A percentile compares a stretch with the other conserved stretches of the same genome.
These are phyloP conservation scores for Penicillium ucsense DNA, from an alignment of 495 filamentous ascomycete genomes.

Conservation along the genomic window DNA sequence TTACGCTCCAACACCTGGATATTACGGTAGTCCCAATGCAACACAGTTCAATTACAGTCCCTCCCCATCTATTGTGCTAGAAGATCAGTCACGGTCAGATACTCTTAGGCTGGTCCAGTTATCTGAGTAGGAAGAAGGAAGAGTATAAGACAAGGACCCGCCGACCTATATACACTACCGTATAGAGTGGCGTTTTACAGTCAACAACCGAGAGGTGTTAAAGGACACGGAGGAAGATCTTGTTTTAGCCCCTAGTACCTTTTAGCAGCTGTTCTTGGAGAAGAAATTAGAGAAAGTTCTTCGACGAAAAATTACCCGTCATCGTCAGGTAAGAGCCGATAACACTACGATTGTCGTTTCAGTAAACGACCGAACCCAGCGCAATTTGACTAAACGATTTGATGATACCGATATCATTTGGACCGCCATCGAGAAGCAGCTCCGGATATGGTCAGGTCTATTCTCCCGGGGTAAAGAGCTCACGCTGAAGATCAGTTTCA, in stretches of 20 bases:
- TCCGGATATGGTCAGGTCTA: too few species aligned
- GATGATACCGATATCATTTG: too few species aligned
- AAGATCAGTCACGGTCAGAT: neutral
- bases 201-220: constrained; percentile 17
- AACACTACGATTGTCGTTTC: too few species aligned
- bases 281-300: constrained; percentile 2
- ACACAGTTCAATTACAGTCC: constrained; percentile 1
- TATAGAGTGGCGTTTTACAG: constrained; percentile 23
- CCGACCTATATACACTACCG: constrained; percentile 24
- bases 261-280: constrained; percentile 12
- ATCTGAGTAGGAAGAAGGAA: constrained; percentile 11
- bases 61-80: neutral
- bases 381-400: too few species aligned
- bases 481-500: too few species aligned
- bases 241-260: constrained; percentile 9
- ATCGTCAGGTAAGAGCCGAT: too few species aligned
- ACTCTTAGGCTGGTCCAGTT: constrained; percentile 1
- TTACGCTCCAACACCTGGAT: constrained; percentile 2
- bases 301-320: constrained; percentile 2
- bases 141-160: constrained; percentile 13
- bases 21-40: constrained; percentile 1
- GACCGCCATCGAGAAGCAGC: too few species aligned
- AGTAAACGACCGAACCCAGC: too few species aligned
- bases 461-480: too few species aligned
- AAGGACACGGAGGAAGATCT: constrained; percentile 24